phyloP scores from a whole-genome alignment of 148 eudicot genomes.

The Gaultheria prostrata region DNA sequence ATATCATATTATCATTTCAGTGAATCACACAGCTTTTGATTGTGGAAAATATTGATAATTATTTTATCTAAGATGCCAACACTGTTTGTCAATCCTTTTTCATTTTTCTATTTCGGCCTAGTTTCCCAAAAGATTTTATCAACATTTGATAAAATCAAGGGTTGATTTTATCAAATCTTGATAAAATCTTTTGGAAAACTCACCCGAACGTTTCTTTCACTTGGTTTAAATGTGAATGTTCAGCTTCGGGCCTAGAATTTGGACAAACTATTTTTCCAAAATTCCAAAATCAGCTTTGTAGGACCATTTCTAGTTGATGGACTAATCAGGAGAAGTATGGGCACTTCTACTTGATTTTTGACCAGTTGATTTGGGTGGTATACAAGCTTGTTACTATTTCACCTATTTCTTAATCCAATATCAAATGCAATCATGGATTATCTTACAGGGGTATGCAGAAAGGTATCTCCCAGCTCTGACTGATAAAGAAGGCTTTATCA shows the following conservation, averaged over 20 bases:
- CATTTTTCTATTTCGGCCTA: no score
- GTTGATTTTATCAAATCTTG: no score
- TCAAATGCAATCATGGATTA: not conserved
- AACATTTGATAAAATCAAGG: no score
- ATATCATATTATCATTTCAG: not conserved
- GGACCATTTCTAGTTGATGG: not conserved
- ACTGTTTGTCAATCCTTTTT: no score
- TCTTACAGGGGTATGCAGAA: constrained; percentile 15
- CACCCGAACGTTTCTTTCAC: not conserved
- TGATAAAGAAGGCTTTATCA: constrained; percentile 14
- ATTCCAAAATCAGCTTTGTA: not conserved
- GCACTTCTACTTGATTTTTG: not conserved
- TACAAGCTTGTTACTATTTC: not conserved
- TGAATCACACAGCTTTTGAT: not conserved
- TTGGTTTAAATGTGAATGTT: not conserved
- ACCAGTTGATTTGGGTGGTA: not conserved
- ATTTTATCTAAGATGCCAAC: no score
- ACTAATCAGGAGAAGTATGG: not conserved
- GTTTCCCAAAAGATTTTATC: no score
- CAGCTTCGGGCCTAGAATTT: not conserved
- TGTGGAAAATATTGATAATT: not conserved
- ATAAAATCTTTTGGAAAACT: no score
- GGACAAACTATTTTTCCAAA: not conserved
- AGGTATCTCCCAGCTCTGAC: constrained; percentile 13
- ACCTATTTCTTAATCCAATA: not conserved